A percentile compares a stretch with the other conserved stretches of the same genome.
Conservation (phyloP, 2,329 filamentous ascomycete species). For the Alternaria arbusti region DNA sequence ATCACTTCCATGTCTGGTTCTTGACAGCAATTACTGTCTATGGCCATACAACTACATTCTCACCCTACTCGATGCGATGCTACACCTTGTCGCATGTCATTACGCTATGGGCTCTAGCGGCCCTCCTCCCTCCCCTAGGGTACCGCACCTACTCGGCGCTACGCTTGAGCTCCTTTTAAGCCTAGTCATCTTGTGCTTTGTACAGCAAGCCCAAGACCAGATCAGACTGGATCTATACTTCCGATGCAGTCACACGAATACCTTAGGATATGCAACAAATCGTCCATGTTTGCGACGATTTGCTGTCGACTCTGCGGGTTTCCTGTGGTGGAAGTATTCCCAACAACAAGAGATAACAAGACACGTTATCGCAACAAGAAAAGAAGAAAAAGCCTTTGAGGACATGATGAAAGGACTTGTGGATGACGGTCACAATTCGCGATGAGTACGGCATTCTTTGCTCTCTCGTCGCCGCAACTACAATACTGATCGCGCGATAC, state of each 20-base stretch:
- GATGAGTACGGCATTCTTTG: background rate
- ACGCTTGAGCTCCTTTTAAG: conserved; percentile 32
- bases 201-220: conserved; percentile 22
- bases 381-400: conserved; percentile 24
- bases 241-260: background rate
- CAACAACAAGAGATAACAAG: conserved; percentile 28
- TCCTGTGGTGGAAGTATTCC: background rate
- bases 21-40: background rate
- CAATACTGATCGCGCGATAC: background rate
- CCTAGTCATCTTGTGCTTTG: conserved; percentile 40
- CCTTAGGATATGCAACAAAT: background rate
- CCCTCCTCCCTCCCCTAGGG: conserved; percentile 31
- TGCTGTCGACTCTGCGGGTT: background rate
- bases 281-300: background rate
- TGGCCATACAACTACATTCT: conserved; percentile 2
- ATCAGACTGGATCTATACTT: conserved; percentile 34
- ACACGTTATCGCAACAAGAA: conserved; percentile 9
- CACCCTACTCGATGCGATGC: conserved; percentile 5
- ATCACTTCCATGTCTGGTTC: background rate
- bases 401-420: conserved; percentile 19
- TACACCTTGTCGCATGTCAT: conserved; percentile 2
- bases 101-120: conserved; percentile 17
- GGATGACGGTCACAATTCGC: conserved; percentile 6
- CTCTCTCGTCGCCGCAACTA: background rate
- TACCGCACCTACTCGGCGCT: conserved; percentile 28